Base-by-base conservation (phyloP, 108 stramenopile species). In the Fragilariopsis cylindrus region DNA sequence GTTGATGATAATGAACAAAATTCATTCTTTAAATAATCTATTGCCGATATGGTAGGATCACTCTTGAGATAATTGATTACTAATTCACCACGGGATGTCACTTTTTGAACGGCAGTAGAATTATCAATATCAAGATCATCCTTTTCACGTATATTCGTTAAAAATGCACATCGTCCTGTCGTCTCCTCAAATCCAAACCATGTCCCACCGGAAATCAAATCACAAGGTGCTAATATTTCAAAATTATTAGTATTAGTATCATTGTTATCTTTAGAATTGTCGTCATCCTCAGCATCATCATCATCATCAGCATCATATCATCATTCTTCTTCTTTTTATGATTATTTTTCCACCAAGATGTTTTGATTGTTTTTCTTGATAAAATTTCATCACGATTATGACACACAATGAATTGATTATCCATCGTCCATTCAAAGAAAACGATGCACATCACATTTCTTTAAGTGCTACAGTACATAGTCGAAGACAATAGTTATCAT, bases 381-480 rank as follows among this genome's bases (percentile, higher is more conserved):
- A 63, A 63, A 43, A 41, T 45, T 44, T 63, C 62, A 44, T 63
- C 62, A 44, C 62, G 62, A 15, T 63, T 63, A 44, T 63, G 62
- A 40, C 62, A 63, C 13, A 63, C 62, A n/a, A 63, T 4, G 16
- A 63, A 63, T 11, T 46, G 40, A 30, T 30, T 30, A 7, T 63
- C 43, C 43, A 45, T 40, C 43, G 62, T 63, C 62, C 62, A 63
- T 63, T 45, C 62, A n/a, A 63, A 63, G 45, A 63, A 63, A 4
- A 40, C 62, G 0, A 63, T 63, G 62, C 62, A 63, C 62, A 63
- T 63, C 50, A 13, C 50, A 13, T 9, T 52, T 52, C 12, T 52
- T 52, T 13, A 52, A 52, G 50, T 52, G 50, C 13, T 52, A 13
- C 50, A 13, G 50, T 52, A 13, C 3, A 0, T 52, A 13, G 50